Evolutionary conservation across 148 eudicot species (phyloP), one percentile per base, ranked within the genome.

Genomic region (Rhododendron mucronatum): DNA sequence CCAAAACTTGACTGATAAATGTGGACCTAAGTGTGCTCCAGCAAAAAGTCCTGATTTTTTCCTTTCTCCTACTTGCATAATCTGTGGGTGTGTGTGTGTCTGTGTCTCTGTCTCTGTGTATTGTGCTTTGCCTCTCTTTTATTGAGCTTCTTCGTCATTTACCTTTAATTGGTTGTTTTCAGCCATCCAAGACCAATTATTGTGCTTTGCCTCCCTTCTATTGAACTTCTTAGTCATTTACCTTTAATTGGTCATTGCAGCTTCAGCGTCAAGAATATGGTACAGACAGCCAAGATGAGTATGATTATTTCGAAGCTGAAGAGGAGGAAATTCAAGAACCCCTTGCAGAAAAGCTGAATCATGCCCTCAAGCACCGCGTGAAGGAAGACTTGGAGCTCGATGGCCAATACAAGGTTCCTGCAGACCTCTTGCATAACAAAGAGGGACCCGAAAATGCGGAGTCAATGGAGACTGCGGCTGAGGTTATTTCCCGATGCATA

Each of bases 261-360:
- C 96, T 95, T 77, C 95, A 94, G 88, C 90, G 84, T 78, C 91
- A 94, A 78, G 98, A 97, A 85, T 97, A 97, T 90, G 94, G 94
- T 71, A 41, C 93, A 51, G 96, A 93, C 65, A 85, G 89, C 84
- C 94, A 93, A 90, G 92, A 91, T 84, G 96, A 93, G 59, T 92
- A 76, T 41, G 86, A 84, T 63, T 85, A 83, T 51, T 86, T 78
- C 63, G 55, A 77, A 50, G 88, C 84, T 55, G 94, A 92, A 82
- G 94, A 92, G 80, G 90, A 91, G 44, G 87, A 87, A 81, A 37
- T n/a, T 71, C 90, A 87, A 37, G 88, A 88, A 73, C 86, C 91
- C 78, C 93, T 96, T 82, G 91, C 92, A 57, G 94, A 91, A 84
- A 95, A 94, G 90, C 93, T 95, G 51, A 91, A 86, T 88, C 82